Conservation (phyloP, 2,329 filamentous ascomycete genomes). For the Trichophyton schoenleinii region DNA sequence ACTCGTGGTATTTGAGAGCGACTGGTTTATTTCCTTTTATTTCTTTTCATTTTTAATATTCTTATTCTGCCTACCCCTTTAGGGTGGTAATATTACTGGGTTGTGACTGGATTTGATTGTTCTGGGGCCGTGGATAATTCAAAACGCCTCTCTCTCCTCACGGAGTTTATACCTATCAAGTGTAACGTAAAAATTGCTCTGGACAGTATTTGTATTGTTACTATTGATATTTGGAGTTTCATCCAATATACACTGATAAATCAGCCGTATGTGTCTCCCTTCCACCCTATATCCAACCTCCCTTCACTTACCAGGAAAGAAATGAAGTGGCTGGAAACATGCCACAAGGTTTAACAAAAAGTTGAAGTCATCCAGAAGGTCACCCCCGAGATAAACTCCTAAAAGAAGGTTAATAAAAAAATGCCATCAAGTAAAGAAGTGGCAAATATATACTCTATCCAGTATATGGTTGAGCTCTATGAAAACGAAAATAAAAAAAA, state of each 20-base stretch:
- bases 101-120: background rate
- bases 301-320: background rate
- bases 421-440: too few relatives aligned
- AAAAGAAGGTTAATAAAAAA: too few relatives aligned
- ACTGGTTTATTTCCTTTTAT: background rate
- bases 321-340: background rate
- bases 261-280: background rate
- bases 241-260: background rate
- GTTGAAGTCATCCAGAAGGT: background rate
- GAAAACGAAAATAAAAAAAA: background rate
- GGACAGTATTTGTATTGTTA: background rate
- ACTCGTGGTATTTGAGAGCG: background rate
- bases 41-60: background rate
- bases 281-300: background rate
- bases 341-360: background rate
- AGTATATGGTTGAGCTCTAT: too few relatives aligned
- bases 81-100: background rate
- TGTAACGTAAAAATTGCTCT: background rate
- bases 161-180: background rate
- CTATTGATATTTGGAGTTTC: background rate
- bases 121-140: background rate
- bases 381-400: too few relatives aligned
- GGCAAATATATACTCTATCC: too few relatives aligned
- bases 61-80: background rate
- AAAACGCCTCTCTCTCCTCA: background rate